Percentiles rank a stretch among this genome's conserved stretches.
These are phyloP conservation scores for Inga oerstediana DNA, from an alignment of 306 rosid genomes.

Conservation along the genomic window DNA sequence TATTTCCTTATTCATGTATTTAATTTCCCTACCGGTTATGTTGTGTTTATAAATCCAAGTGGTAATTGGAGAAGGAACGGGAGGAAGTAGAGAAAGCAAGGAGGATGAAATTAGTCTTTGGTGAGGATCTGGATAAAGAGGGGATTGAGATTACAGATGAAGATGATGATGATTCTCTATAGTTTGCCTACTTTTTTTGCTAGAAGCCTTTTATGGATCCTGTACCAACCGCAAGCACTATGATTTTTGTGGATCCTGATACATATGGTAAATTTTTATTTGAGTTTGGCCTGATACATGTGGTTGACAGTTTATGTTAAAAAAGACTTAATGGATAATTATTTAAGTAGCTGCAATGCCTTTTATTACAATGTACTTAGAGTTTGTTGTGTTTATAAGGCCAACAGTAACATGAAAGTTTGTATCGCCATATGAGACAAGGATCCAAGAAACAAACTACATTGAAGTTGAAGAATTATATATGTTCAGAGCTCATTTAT, in stretches of 20 bases:
- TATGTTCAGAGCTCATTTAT: conserved; percentile 1
- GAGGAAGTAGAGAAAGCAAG: conserved; percentile 83
- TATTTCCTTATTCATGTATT: too few relatives aligned
- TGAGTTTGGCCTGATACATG: conserved; percentile 4
- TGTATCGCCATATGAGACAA: conserved; percentile 41
- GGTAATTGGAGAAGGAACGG: conserved; percentile 95
- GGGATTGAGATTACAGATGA: conserved; percentile 36
- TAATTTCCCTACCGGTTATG: too few relatives aligned
- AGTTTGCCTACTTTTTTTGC: conserved; percentile 44
- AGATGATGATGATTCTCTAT: conserved; percentile 52
- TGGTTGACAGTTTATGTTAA: not conserved
- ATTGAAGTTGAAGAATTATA: conserved; percentile 43
- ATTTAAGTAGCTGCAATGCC: conserved; percentile 8
- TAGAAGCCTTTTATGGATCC: conserved; percentile 81
- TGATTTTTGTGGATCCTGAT: too few relatives aligned
- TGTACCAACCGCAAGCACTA: too few relatives aligned
- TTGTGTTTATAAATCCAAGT: conserved; percentile 64
- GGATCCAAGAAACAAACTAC: conserved; percentile 50
- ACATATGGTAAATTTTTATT: not conserved
- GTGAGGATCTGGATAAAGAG: conserved; percentile 49
- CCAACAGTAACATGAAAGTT: conserved; percentile 30
- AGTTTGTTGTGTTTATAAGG: conserved; percentile 18
- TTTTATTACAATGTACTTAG: conserved; percentile 23
- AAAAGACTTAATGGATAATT: conserved; percentile 1
- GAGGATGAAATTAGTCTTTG: conserved; percentile 67